These are phyloP conservation scores for Alternaria incomplexa DNA, from an alignment of 2,329 filamentous ascomycete species.

Conservation along the genomic window DNA sequence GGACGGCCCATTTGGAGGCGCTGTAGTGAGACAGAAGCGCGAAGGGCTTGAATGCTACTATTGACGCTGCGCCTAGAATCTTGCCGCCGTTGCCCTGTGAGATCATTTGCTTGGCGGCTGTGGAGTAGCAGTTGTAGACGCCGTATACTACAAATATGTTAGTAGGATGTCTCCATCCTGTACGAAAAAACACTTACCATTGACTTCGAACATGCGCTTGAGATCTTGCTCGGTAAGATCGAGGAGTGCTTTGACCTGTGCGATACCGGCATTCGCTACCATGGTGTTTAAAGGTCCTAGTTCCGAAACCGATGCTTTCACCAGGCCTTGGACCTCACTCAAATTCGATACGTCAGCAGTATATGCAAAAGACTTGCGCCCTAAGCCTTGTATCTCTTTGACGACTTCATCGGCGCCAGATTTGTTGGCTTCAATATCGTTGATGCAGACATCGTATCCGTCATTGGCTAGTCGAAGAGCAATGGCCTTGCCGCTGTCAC, in stretches of 20 bases:
- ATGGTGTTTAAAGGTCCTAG: constrained; percentile 61
- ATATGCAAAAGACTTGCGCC: constrained; percentile 61
- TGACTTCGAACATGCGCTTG: constrained; percentile 66
- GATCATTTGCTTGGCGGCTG: constrained; percentile 70
- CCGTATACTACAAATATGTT: constrained; percentile 57
- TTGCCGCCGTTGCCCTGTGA: constrained; percentile 59
- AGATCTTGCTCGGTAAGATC: constrained; percentile 65
- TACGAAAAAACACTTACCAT: constrained; percentile 40
- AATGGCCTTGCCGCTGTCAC: constrained; percentile 63
- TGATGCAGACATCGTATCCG: constrained; percentile 70
- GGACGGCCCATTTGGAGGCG: constrained; percentile 70
- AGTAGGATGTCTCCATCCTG: background rate
- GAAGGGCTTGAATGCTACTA: constrained; percentile 68
- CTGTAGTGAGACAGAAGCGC: constrained; percentile 67
- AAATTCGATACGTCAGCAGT: constrained; percentile 67
- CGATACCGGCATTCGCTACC: constrained; percentile 69
- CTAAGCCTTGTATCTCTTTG: constrained; percentile 59
- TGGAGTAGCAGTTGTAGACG: constrained; percentile 68
- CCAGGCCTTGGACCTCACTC: constrained; percentile 59
- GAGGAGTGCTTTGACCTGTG: constrained; percentile 62
- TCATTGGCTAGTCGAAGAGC: constrained; percentile 68
- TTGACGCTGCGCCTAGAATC: constrained; percentile 58
- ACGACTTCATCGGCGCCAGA: constrained; percentile 60
- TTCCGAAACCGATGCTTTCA: constrained; percentile 59
- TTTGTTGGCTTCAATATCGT: constrained; percentile 64